Evolutionary conservation across 352 stramenopile genomes (phyloP), one percentile per base, ranked within the genome.

Genomic region (Peronospora destructor): DNA sequence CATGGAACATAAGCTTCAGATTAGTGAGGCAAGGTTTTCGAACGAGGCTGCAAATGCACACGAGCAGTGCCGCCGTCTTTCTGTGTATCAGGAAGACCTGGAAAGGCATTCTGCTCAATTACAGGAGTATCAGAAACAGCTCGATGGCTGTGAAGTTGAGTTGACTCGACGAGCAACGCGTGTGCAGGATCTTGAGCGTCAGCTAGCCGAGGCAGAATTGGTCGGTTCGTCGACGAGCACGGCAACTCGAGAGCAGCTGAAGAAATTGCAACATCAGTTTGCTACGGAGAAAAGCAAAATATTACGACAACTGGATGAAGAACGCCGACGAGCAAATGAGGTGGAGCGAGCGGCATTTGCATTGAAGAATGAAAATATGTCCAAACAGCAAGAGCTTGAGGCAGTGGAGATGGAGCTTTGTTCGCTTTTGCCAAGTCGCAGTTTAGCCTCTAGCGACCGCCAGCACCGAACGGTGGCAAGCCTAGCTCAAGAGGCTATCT

Each of bases 281-380:
- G 61, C 63, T 1, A 55, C 49, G 4, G 77, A 86, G 47, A 81
- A 76, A 37, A 75, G 50, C 23, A 52, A 71, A 5, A 36, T 88
- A 19, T 23, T 71, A 33, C 64, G 66, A 6, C 53, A 74, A 25
- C 42, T 88, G 25, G 50, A 73, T 7, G 43, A 68, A 2, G 77
- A 85, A 37, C 70, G 72, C 6, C 43, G 45, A 37, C 67, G 64
- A 9, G 59, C 64, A 6, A 59, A 70, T 37, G 53, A 66, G 7
- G 19, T 57, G 19, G 63, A 82, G 19, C 57, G 56, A 38, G 55
- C 26, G 4, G 37, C 63, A 4, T 37, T 34, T 10, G 35, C 58
- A 0, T 29, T 85, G 14, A 69, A 80, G 47, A 46, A 44, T 2
- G 51, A 73, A 4, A 68, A 67, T 10, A 41, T 60, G 7, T 48